phyloP scores from a whole-genome alignment of 2,329 filamentous ascomycete genomes.

The Colletotrichum camelliae region DNA sequence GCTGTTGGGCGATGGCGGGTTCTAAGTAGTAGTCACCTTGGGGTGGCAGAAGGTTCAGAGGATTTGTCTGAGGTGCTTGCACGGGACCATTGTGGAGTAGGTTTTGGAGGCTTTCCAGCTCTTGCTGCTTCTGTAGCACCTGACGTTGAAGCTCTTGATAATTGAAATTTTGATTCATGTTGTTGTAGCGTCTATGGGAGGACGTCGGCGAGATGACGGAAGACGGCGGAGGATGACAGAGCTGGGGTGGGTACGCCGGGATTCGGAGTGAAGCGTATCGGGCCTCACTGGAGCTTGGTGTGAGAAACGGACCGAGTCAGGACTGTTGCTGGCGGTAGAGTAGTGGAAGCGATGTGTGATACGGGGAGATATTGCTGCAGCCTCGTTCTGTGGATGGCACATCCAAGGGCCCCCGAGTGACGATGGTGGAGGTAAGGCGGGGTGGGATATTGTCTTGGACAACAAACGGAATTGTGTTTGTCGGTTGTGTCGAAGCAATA shows the following conservation, averaged over 20 bases:
- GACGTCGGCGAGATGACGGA: not conserved
- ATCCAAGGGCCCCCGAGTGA: constrained; percentile 12
- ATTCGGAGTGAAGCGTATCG: not conserved
- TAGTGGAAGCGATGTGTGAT: not conserved
- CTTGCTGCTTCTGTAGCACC: constrained; percentile 20
- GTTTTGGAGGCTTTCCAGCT: constrained; percentile 14
- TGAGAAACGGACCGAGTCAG: not conserved
- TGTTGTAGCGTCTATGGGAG: not conserved
- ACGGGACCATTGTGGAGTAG: constrained; percentile 8
- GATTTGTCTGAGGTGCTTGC: not conserved
- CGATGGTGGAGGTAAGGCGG: not conserved
- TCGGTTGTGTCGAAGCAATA: constrained; percentile 3
- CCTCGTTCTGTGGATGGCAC: constrained; percentile 11
- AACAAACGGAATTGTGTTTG: not conserved
- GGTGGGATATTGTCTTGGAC: not conserved
- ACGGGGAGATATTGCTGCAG: constrained; percentile 7
- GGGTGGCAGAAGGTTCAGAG: not conserved
- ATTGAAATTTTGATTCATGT: constrained; percentile 19
- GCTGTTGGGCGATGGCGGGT: not conserved
- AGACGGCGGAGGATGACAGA: not conserved
- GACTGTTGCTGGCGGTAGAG: not conserved
- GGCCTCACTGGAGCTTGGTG: not conserved
- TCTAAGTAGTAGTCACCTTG: constrained; percentile 18
- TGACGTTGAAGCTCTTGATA: constrained; percentile 20
- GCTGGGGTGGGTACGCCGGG: not conserved